These are phyloP conservation scores for Tieghemostelium lacteum DNA, from an alignment of 78 protist species.

Conservation along the genomic window DNA sequence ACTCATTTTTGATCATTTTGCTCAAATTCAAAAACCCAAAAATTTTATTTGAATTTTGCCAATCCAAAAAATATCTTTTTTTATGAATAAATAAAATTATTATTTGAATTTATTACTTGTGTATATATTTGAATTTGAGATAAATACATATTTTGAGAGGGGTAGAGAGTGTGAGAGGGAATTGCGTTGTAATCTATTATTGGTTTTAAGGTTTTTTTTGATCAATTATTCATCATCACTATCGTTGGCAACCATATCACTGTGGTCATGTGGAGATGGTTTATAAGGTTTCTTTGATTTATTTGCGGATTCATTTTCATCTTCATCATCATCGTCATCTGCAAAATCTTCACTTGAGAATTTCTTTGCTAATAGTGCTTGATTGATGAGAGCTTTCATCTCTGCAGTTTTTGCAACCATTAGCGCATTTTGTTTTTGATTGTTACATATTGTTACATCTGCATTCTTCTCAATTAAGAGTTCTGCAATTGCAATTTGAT, in stretches of 20 bases:
- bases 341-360: slow-evolving; percentile 38
- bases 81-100: no score
- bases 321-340: slow-evolving; percentile 56
- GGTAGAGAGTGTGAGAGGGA: not conserved
- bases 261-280: slow-evolving; percentile 49
- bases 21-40: no score
- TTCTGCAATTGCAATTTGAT: slow-evolving; percentile 16
- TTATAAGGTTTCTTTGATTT: slow-evolving; percentile 21
- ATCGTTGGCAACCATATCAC: slow-evolving; percentile 52
- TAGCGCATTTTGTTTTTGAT: slow-evolving; percentile 17
- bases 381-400: slow-evolving; percentile 27
- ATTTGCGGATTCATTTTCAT: slow-evolving; percentile 10
- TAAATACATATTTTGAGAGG: not conserved
- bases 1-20: no score
- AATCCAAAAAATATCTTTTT: not conserved
- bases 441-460: slow-evolving; percentile 33
- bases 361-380: slow-evolving; percentile 10
- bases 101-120: no score
- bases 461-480: slow-evolving; percentile 70
- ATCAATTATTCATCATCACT: slow-evolving; percentile 68
- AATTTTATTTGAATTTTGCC: not conserved
- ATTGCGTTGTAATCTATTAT: not conserved
- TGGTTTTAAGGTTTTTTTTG: not conserved
- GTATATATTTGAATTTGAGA: no score
- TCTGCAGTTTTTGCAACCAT: slow-evolving; percentile 19